A percentile compares a stretch with the other conserved stretches of the same genome.
Conservation (phyloP, 2,329 filamentous ascomycete species). For the Pochonia chlamydosporia region DNA sequence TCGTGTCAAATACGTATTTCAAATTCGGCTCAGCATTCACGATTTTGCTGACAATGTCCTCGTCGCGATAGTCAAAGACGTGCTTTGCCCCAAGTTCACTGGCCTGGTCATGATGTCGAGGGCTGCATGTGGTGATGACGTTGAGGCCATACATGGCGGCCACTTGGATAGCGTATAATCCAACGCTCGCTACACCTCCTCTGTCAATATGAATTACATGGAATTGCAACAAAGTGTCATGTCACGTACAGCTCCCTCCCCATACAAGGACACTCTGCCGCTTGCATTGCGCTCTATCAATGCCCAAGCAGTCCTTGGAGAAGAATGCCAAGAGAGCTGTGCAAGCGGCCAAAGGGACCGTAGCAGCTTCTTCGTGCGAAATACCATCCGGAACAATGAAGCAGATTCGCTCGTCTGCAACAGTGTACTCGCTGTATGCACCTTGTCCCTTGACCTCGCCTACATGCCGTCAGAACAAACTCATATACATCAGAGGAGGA, state of each 20-base stretch:
- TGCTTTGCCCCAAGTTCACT: slow-evolving; percentile 24
- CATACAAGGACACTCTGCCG: slow-evolving; percentile 30
- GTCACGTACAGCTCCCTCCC: slow-evolving; percentile 35
- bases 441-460: slow-evolving; percentile 25
- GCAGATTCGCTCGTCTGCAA: slow-evolving; percentile 34
- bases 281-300: slow-evolving; percentile 15
- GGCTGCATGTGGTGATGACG: slow-evolving; percentile 29
- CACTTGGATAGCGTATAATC: slow-evolving; percentile 30
- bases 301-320: slow-evolving; percentile 28
- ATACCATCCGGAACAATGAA: slow-evolving; percentile 30
- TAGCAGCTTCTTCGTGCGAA: slow-evolving; percentile 24
- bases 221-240: background rate
- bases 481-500: slow-evolving; percentile 9
- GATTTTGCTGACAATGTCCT: slow-evolving; percentile 27
- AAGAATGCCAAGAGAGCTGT: slow-evolving; percentile 35
- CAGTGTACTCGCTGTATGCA: slow-evolving; percentile 31
- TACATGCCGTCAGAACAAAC: background rate
- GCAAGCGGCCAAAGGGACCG: slow-evolving; percentile 30
- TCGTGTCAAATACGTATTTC: slow-evolving; percentile 33
- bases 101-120: slow-evolving; percentile 15
- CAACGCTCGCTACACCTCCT: slow-evolving; percentile 30
- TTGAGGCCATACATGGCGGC: slow-evolving; percentile 23
- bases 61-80: slow-evolving; percentile 35
- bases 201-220: too few species aligned
- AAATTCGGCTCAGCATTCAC: slow-evolving; percentile 21